Percentiles rank a stretch among this genome's conserved stretches.
Evolutionary conservation across 2,329 filamentous ascomycete genomes (phyloP).

Genomic region (Neonectria ditissima): DNA sequence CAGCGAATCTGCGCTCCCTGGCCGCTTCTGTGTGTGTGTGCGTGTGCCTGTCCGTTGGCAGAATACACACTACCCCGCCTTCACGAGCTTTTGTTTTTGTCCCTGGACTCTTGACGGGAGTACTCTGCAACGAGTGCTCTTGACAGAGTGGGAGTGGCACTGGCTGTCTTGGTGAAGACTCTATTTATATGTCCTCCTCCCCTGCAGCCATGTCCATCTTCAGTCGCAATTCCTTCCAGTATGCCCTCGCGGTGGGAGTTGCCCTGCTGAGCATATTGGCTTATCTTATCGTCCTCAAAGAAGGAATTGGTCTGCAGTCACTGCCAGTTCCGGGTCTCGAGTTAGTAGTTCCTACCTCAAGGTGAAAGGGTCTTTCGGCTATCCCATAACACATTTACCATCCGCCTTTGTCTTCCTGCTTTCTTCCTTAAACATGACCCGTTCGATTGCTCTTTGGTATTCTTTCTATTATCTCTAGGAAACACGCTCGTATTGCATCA

Average conservation of each 20-base stretch:
- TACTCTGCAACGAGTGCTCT: not conserved
- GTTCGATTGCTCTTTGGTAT: not conserved
- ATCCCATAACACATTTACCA: not conserved
- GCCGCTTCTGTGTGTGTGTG: slow-evolving; percentile 16
- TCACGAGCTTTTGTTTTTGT: slow-evolving; percentile 19
- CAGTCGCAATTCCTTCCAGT: slow-evolving; percentile 30
- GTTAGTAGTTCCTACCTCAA: slow-evolving; percentile 26
- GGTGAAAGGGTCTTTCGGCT: slow-evolving; percentile 2
- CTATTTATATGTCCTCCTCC: slow-evolving; percentile 1
- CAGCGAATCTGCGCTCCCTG: slow-evolving; percentile 18
- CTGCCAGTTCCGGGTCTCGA: slow-evolving; percentile 11
- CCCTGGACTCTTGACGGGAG: not conserved
- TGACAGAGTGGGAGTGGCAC: not conserved
- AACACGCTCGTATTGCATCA: not conserved
- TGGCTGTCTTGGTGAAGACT: slow-evolving; percentile 3
- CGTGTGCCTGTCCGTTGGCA: slow-evolving; percentile 19
- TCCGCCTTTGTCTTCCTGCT: not conserved
- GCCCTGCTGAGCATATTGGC: slow-evolving; percentile 38
- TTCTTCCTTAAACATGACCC: not conserved
- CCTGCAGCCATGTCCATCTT: slow-evolving; percentile 12
- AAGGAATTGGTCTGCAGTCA: slow-evolving; percentile 23
- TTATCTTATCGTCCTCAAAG: slow-evolving; percentile 28
- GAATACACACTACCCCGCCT: slow-evolving; percentile 30
- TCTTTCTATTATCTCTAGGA: not conserved
- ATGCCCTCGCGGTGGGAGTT: slow-evolving; percentile 36